Percentiles rank a stretch among this genome's conserved stretches.
Conservation (phyloP, 176 grass and related monocot genomes). For the Oryza glumipatula region DNA sequence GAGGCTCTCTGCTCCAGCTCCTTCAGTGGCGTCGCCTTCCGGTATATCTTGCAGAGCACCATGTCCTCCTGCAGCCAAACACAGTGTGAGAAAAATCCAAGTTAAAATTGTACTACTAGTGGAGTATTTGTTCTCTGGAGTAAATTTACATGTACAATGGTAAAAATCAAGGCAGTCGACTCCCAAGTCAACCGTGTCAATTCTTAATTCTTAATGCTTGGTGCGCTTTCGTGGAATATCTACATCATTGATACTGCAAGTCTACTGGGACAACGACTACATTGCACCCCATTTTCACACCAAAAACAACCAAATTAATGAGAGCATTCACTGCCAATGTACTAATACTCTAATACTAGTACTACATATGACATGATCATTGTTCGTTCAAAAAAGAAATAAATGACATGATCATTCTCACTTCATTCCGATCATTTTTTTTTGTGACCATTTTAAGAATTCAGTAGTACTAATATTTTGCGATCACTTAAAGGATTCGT, state of each 20-base stretch:
- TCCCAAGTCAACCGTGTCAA: conserved; percentile 31
- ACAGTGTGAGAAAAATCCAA: background rate
- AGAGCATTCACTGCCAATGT: background rate
- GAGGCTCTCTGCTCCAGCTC: conserved; percentile 76
- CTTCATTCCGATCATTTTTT: background rate
- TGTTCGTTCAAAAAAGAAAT: too few relatives aligned
- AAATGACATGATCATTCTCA: background rate
- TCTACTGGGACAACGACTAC: background rate
- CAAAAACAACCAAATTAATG: background rate
- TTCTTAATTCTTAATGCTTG: background rate
- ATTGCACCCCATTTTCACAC: background rate
- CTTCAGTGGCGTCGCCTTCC: conserved; percentile 81
- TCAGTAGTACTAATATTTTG: background rate
- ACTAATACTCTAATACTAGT: background rate
- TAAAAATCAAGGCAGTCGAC: conserved; percentile 13
- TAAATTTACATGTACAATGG: background rate
- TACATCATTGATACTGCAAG: background rate
- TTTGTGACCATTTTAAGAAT: background rate
- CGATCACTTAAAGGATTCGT: background rate
- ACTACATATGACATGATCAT: background rate
- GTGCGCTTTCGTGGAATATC: conserved; percentile 13
- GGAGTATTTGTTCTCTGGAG: background rate
- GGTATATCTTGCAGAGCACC: conserved; percentile 91
- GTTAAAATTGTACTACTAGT: background rate
- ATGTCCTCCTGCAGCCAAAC: conserved; percentile 56